These are phyloP conservation scores for Dothideomycetes sp. DNA, from an alignment of 2,329 filamentous ascomycete species.

Conservation along the genomic window DNA sequence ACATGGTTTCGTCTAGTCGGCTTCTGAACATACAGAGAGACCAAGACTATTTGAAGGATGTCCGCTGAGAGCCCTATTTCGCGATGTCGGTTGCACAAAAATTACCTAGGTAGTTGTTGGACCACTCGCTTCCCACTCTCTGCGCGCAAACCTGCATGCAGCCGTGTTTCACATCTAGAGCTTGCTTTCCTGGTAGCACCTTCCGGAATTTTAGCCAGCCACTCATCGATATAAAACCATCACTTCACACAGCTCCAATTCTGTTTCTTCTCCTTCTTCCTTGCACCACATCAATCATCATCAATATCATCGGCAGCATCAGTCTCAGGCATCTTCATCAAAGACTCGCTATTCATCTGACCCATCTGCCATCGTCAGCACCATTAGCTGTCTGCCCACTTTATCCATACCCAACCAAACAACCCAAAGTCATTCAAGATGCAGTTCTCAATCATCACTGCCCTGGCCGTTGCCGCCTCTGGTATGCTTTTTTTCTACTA, in stretches of 20 bases:
- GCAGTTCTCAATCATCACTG: slow-evolving; percentile 11
- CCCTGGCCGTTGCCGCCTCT: slow-evolving; percentile 11
- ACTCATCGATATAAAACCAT: background rate
- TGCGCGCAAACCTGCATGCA: too few relatives aligned
- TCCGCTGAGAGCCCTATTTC: too few relatives aligned
- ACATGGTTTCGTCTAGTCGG: too few relatives aligned
- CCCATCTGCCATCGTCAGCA: background rate
- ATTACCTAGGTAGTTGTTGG: too few relatives aligned
- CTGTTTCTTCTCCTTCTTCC: background rate
- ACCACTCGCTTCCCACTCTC: too few relatives aligned
- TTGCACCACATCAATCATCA: background rate
- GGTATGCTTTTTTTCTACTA: background rate
- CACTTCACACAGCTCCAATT: background rate
- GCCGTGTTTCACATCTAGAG: background rate
- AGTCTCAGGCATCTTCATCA: background rate
- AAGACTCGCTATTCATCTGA: background rate
- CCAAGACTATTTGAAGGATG: too few relatives aligned
- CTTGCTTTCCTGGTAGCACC: background rate
- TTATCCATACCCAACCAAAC: background rate
- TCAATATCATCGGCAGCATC: background rate
- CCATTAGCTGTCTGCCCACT: background rate
- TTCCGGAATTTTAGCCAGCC: background rate
- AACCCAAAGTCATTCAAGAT: slow-evolving; percentile 1
- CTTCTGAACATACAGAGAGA: too few relatives aligned
- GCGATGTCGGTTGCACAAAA: too few relatives aligned